Percentiles rank a stretch among this genome's conserved stretches.
phyloP scores from a whole-genome alignment of 345 rosid species.

The Salix koriyanagi region DNA sequence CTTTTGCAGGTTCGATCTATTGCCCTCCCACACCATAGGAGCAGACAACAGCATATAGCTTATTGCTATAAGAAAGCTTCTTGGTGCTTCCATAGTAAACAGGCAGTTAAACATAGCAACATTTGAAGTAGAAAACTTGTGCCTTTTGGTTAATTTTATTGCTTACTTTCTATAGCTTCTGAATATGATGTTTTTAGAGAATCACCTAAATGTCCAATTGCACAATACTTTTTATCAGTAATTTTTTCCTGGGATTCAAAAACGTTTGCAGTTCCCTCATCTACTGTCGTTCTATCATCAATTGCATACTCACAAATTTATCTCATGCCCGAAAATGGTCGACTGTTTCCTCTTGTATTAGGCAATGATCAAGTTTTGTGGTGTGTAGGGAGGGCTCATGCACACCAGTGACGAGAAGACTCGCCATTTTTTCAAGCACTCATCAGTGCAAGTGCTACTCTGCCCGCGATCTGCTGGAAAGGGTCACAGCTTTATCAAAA shows the following conservation, averaged over 20 bases:
- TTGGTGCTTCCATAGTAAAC: background rate
- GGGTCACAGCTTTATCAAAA: constrained; percentile 81
- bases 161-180: background rate
- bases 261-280: background rate
- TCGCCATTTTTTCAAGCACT: constrained; percentile 79
- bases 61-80: background rate
- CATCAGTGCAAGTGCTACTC: constrained; percentile 82
- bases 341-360: background rate
- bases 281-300: background rate
- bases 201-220: background rate
- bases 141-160: background rate
- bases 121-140: background rate
- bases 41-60: background rate
- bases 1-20: constrained; percentile 18
- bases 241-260: background rate
- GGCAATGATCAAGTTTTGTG: constrained; percentile 12
- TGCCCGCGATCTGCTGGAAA: constrained; percentile 81
- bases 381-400: constrained; percentile 79
- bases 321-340: background rate
- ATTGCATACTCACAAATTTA: background rate
- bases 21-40: background rate
- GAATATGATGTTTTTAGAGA: background rate
- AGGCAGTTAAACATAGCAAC: background rate
- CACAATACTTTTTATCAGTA: background rate
- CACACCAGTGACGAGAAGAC: constrained; percentile 81